Evolutionary conservation across 2,329 filamentous ascomycete genomes (phyloP), one percentile per base, ranked within the genome.

Genomic region (Pyricularia grisea): DNA sequence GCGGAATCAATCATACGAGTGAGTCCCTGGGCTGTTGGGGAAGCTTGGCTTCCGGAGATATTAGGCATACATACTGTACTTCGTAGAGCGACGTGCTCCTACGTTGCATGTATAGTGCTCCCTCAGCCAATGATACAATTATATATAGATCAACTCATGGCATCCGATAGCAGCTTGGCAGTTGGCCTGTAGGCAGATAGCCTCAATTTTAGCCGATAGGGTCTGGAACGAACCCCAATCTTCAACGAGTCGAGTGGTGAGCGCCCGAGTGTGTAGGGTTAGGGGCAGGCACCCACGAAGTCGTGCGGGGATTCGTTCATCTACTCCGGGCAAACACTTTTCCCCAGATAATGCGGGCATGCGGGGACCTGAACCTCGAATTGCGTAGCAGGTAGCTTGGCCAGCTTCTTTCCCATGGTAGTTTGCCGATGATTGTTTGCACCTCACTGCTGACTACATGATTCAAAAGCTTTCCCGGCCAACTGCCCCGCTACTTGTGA

Each of bases 291-390:
- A 17, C 33, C 14, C 14, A 17, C 14, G 30, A 31, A 31, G 30
- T 31, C 30, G 33, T 36, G 33, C 14, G 33, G 33, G 33, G 33
- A 5, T 36, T 25, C 23, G 7, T 36, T 25, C 23, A 27, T 61
- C 23, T 27, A 28, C 23, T 67, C 42, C 67, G 67, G 67, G 67
- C 30, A 68, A 68, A 68, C 55, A 33, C 67, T 68, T 68, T 68
- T 68, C 67, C 67, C 55, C 60, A 27, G 14, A 23, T 42, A 66
- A 25, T 64, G 61, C 28, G 42, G 42, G 42, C 42, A n/a, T 28
- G 60, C 27, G 60, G 60, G 60, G 60, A 63, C 9, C 25, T 28
- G 60, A 30, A 27, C 27, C 12, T 28, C 14, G 25, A 12, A 28
- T 23, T 64, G 28, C 61, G 25, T 42, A 27, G 66, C 27, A 33